Evolutionary conservation across 352 stramenopile species (phyloP).

Genomic region (Globisporangium sylvaticum): DNA sequence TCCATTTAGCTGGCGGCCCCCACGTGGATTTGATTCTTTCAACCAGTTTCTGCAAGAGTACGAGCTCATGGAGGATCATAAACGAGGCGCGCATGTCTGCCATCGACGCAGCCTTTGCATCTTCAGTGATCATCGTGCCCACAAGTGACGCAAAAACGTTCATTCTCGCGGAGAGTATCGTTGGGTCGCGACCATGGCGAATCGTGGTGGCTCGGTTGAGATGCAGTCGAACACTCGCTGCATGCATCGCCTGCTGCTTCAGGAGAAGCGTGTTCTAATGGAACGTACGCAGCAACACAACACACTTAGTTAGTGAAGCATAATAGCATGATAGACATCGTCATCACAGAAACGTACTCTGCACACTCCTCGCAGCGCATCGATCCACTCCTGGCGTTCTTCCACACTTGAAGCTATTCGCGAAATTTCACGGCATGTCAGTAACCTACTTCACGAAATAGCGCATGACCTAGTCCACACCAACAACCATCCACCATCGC

Average conservation of each 20-base stretch:
- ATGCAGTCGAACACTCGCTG: slow-evolving; percentile 15
- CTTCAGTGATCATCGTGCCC: slow-evolving; percentile 12
- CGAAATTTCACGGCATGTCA: not conserved
- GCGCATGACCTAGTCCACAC: not conserved
- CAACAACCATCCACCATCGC: not conserved
- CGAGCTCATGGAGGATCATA: slow-evolving; percentile 65
- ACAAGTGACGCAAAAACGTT: slow-evolving; percentile 1
- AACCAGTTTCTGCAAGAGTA: slow-evolving; percentile 58
- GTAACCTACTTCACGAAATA: not conserved
- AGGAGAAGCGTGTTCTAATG: slow-evolving; percentile 16
- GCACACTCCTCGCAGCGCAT: slow-evolving; percentile 44
- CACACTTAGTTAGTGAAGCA: not conserved
- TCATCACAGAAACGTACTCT: slow-evolving; percentile 23
- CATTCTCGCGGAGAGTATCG: slow-evolving; percentile 21
- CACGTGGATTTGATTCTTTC: slow-evolving; percentile 36
- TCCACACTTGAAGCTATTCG: slow-evolving; percentile 34
- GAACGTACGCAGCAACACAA: not conserved
- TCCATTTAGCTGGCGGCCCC: slow-evolving; percentile 47
- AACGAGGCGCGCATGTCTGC: slow-evolving; percentile 61
- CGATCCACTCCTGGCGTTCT: slow-evolving; percentile 62
- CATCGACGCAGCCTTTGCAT: slow-evolving; percentile 10
- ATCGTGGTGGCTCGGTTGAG: slow-evolving; percentile 21
- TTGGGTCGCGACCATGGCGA: slow-evolving; percentile 25
- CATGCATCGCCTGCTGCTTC: slow-evolving; percentile 21
- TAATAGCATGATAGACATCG: not conserved